Percentiles rank a stretch among this genome's conserved stretches.
phyloP scores from a whole-genome alignment of 176 grass and related monocot species.

The Aegilops speltoides region DNA sequence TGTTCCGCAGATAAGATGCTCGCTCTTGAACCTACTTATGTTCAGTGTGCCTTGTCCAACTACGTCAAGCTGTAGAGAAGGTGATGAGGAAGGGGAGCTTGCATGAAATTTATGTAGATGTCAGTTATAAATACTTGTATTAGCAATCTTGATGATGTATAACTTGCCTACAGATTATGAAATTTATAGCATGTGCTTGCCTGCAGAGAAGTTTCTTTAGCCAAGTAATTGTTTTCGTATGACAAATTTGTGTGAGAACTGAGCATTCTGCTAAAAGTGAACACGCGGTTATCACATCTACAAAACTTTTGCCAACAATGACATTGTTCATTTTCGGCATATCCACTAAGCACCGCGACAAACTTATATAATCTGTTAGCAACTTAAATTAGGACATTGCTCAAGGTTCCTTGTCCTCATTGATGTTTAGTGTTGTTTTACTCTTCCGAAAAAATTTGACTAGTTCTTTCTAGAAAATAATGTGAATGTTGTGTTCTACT shows the following conservation, averaged over 20 bases:
- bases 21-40: too few relatives aligned
- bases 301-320: not conserved
- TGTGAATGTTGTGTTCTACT: not conserved
- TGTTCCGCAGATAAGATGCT: too few relatives aligned
- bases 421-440: not conserved
- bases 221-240: not conserved
- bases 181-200: too few relatives aligned
- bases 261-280: not conserved
- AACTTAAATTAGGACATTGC: not conserved
- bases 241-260: conserved; percentile 3
- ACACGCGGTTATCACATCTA: not conserved
- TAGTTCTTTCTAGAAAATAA: not conserved
- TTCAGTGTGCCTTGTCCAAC: too few relatives aligned
- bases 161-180: too few relatives aligned
- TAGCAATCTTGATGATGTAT: too few relatives aligned
- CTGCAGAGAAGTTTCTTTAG: not conserved
- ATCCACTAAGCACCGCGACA: not conserved
- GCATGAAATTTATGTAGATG: too few relatives aligned
- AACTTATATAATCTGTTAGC: not conserved
- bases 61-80: too few relatives aligned
- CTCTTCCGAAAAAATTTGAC: not conserved
- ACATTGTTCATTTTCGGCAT: not conserved
- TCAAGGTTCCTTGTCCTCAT: not conserved
- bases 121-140: too few relatives aligned
- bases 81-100: too few relatives aligned